phyloP scores from a whole-genome alignment of 164 flowering plant genomes.

The Santalum album region DNA sequence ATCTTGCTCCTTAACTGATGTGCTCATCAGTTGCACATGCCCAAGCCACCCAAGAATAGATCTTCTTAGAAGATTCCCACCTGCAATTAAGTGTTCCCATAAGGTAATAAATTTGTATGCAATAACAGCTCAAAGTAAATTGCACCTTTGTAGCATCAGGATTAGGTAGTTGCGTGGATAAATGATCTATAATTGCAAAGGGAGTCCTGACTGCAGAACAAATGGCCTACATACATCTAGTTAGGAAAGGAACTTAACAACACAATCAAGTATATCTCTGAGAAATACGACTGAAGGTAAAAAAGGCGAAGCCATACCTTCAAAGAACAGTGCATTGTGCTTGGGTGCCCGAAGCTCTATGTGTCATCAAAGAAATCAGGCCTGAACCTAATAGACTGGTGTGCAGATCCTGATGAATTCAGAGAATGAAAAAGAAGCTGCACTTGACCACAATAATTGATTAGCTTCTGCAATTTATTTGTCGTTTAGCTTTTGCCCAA shows the following conservation, averaged over 20 bases:
- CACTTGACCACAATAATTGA: slow-evolving; percentile 6
- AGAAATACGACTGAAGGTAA: not conserved
- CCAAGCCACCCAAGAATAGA: no score
- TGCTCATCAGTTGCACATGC: no score
- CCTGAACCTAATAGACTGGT: slow-evolving; percentile 56
- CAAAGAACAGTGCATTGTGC: slow-evolving; percentile 79
- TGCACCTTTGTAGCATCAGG: slow-evolving; percentile 78
- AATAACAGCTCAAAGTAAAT: slow-evolving; percentile 67
- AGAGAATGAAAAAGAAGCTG: slow-evolving; percentile 75
- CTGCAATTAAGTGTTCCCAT: not conserved
- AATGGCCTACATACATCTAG: slow-evolving; percentile 47
- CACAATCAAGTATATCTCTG: not conserved
- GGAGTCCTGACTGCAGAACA: slow-evolving; percentile 92
- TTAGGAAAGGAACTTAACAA: not conserved
- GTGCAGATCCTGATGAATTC: slow-evolving; percentile 84
- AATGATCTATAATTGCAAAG: slow-evolving; percentile 50
- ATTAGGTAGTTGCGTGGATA: slow-evolving; percentile 45
- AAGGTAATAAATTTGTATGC: slow-evolving; percentile 29
- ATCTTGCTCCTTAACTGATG: no score
- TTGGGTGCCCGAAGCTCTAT: slow-evolving; percentile 38
- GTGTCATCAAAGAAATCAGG: slow-evolving; percentile 70
- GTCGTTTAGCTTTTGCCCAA: no score
- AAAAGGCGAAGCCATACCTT: slow-evolving; percentile 40
- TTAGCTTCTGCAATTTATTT: not conserved
- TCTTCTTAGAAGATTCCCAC: no score